A percentile compares a stretch with the other conserved stretches of the same genome.
Evolutionary conservation across 495 filamentous ascomycete genomes (phyloP).

Genomic region (Neurospora sp.): DNA sequence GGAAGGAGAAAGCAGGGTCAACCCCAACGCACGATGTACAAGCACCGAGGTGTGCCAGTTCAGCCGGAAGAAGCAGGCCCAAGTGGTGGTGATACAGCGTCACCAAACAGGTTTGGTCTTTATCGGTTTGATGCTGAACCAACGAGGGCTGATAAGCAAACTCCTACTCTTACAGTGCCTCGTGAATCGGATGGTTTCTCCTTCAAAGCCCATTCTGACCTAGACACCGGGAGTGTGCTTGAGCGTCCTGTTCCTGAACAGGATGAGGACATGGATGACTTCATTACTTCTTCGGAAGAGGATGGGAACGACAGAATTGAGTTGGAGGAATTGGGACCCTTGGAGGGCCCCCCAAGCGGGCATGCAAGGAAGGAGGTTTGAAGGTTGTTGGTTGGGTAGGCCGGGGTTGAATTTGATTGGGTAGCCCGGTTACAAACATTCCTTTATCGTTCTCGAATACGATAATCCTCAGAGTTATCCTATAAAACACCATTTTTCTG

Average conservation of each 20-base stretch:
- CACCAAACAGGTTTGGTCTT: not conserved
- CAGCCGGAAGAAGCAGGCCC: not conserved
- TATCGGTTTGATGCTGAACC: not conserved
- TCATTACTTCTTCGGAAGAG: conserved; percentile 11
- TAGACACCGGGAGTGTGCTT: not conserved
- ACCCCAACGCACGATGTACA: not conserved
- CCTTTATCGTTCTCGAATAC: not conserved
- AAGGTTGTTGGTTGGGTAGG: not conserved
- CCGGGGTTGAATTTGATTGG: not conserved
- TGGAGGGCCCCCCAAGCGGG: not conserved
- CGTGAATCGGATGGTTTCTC: not conserved
- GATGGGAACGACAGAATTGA: not conserved
- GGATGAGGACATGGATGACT: conserved; percentile 12
- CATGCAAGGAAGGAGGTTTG: not conserved
- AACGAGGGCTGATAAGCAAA: not conserved
- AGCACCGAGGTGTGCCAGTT: not conserved
- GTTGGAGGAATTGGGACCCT: not conserved
- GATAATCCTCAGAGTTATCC: not conserved
- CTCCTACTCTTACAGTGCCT: not conserved
- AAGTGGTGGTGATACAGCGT: not conserved
- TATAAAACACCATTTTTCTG: not conserved
- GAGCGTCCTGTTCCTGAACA: conserved; percentile 2
- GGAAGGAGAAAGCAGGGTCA: conserved; percentile 4
- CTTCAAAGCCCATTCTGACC: not conserved
- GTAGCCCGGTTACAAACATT: not conserved